Base-by-base conservation (phyloP, 2,329 filamentous ascomycete genomes). In the Hypomyces rosellus region DNA sequence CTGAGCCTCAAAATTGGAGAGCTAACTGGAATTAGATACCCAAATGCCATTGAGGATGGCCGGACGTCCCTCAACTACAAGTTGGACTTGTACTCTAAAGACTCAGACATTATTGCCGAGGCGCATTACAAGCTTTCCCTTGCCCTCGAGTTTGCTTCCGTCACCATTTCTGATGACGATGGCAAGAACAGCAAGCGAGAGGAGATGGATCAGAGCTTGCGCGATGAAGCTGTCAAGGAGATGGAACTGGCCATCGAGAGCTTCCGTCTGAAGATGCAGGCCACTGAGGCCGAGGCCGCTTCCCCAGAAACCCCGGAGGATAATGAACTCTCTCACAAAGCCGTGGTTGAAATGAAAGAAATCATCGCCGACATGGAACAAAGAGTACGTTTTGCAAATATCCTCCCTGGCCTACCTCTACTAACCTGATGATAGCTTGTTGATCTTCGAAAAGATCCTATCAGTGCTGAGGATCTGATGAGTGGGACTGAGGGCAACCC, bases 121-220 rank as follows among this genome's bases (percentile, higher is more conserved):
- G 92, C 89, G 14, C 90, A 99, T 72, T 99, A 88, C 75, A 97
- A 96, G 71, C 84, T 99, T 22, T 96, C 92, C 0, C 80, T 99
- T 14, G 93, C 93, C 0, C 79, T 99, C 25, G 93, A 99, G 65
- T 97, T 97, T 60, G 89, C 89, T 4, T 93, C 89, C 0, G 82
- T 93, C 42, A 88, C 84, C 5, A 75, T 80, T 1, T 69, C 75
- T 12, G 78, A 78, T 14, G 71, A 74, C 3, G 69, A 72, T 16
- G 69, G 71, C n/a, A 67, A 67, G 12, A 68, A 69, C 30, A 63
- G 64, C 43, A 80, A 70, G 70, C 74, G 70, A 54, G 66, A 71
- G 56, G 67, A 69, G 41, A 74, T 90, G 49, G 85, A 90, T 63
- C 84, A 89, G 66, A 73, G 69, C 13, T 73, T 90, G 61, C 79